Evolutionary conservation across 768 basidiomycete genomes (phyloP).

Genomic region (Hemileccinum impolitum): DNA sequence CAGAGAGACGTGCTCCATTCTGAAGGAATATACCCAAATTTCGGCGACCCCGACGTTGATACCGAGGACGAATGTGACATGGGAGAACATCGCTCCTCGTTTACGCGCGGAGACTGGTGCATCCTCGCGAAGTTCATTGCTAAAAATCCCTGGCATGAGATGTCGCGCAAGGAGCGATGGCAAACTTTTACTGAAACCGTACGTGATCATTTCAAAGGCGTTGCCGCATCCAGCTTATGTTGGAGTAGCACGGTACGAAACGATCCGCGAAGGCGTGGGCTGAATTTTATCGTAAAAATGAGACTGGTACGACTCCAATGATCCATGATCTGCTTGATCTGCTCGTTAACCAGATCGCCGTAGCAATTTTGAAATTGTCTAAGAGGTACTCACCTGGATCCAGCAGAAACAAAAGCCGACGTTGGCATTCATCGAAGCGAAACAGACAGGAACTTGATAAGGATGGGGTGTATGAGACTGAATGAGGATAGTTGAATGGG

Average conservation of each 20-base stretch:
- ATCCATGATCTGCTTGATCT: neutral
- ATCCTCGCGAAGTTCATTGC: slow-evolving; percentile 59
- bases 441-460: slow-evolving; percentile 13
- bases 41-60: slow-evolving; percentile 17
- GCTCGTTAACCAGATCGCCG: slow-evolving; percentile 3
- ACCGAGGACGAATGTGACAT: slow-evolving; percentile 39
- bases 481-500: slow-evolving; percentile 8
- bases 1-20: slow-evolving; percentile 20
- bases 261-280: slow-evolving; percentile 58
- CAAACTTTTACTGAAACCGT: slow-evolving; percentile 51
- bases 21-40: slow-evolving; percentile 19
- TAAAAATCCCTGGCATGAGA: slow-evolving; percentile 42
- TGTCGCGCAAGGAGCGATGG: slow-evolving; percentile 50
- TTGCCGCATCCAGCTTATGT: slow-evolving; percentile 2
- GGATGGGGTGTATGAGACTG: slow-evolving; percentile 22
- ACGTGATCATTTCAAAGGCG: slow-evolving; percentile 12
- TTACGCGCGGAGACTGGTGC: slow-evolving; percentile 61
- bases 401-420: slow-evolving; percentile 13
- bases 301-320: slow-evolving; percentile 39
- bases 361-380: slow-evolving; percentile 28
- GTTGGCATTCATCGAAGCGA: slow-evolving; percentile 23
- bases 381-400: slow-evolving; percentile 20
- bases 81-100: slow-evolving; percentile 48
- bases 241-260: slow-evolving; percentile 43
- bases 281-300: slow-evolving; percentile 54